Evolutionary conservation across 805 yeast species (phyloP).

Genomic region (Phaffomyces antillensis): DNA sequence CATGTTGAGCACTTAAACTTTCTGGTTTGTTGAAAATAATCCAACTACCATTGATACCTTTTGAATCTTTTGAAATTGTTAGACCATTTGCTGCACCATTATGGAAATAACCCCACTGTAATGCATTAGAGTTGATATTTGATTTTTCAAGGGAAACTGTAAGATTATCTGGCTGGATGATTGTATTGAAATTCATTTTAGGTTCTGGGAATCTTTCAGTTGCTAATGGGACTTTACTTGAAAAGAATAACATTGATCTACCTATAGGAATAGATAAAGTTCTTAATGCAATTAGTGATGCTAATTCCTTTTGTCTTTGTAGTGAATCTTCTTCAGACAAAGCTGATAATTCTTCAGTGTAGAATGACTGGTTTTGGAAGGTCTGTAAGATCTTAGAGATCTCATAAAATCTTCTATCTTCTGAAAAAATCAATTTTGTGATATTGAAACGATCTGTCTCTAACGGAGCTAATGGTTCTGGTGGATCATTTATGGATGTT

Average conservation of each 20-base stretch:
- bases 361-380: slow-evolving; percentile 53
- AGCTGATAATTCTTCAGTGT: slow-evolving; percentile 17
- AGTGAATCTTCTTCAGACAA: slow-evolving; percentile 52
- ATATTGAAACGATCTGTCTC: slow-evolving; percentile 63
- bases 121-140: slow-evolving; percentile 37
- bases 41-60: slow-evolving; percentile 84
- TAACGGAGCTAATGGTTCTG: slow-evolving; percentile 47
- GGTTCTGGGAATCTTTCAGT: slow-evolving; percentile 84
- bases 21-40: slow-evolving; percentile 78
- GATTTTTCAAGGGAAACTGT: slow-evolving; percentile 56
- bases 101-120: slow-evolving; percentile 85
- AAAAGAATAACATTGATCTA: slow-evolving; percentile 63
- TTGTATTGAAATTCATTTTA: slow-evolving; percentile 58
- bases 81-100: slow-evolving; percentile 88
- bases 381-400: slow-evolving; percentile 66
- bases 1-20: slow-evolving; percentile 71
- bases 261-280: slow-evolving; percentile 76
- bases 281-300: slow-evolving; percentile 56
- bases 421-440: slow-evolving; percentile 65
- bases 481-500: slow-evolving; percentile 34
- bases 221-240: slow-evolving; percentile 65
- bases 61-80: slow-evolving; percentile 58
- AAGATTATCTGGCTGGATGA: slow-evolving; percentile 59
- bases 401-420: slow-evolving; percentile 75
- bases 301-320: slow-evolving; percentile 48